Percentiles rank a stretch among this genome's conserved stretches.
These are phyloP conservation scores for Escallonia herrerae DNA, from an alignment of 129 eudicot genomes.

Conservation along the genomic window DNA sequence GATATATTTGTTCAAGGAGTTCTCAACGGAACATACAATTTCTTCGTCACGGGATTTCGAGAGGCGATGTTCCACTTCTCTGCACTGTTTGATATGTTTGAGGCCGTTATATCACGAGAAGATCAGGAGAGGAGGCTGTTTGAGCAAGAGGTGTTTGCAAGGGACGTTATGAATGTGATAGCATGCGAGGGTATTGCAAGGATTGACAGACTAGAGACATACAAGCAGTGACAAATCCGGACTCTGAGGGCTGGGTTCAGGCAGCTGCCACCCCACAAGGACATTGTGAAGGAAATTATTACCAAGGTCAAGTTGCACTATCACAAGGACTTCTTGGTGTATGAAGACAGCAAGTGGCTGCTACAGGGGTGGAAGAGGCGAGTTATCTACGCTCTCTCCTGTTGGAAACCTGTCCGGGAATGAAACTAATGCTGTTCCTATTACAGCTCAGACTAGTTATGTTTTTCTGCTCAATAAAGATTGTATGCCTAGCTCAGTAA, in stretches of 20 bases:
- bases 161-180: slow-evolving; percentile 45
- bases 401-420: slow-evolving; percentile 33
- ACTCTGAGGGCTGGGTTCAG: slow-evolving; percentile 42
- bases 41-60: slow-evolving; percentile 47
- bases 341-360: slow-evolving; percentile 58
- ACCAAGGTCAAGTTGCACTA: slow-evolving; percentile 37
- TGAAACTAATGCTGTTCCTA: background rate
- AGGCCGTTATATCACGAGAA: slow-evolving; percentile 38
- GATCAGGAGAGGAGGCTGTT: slow-evolving; percentile 31
- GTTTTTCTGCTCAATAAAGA: too few relatives aligned
- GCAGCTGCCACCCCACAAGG: slow-evolving; percentile 26
- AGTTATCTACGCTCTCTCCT: slow-evolving; percentile 30
- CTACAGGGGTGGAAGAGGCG: slow-evolving; percentile 57
- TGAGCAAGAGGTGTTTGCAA: slow-evolving; percentile 42
- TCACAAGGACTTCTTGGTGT: slow-evolving; percentile 51
- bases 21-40: slow-evolving; percentile 39
- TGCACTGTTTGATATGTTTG: slow-evolving; percentile 51
- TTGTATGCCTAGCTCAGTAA: too few relatives aligned
- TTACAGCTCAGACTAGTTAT: too few relatives aligned
- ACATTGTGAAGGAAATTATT: slow-evolving; percentile 27
- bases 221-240: slow-evolving; percentile 52
- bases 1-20: slow-evolving; percentile 39
- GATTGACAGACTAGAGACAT: slow-evolving; percentile 50
- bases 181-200: slow-evolving; percentile 51
- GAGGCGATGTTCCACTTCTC: slow-evolving; percentile 57